phyloP scores from a whole-genome alignment of 345 rosid genomes.

The Corymbia maculata region DNA sequence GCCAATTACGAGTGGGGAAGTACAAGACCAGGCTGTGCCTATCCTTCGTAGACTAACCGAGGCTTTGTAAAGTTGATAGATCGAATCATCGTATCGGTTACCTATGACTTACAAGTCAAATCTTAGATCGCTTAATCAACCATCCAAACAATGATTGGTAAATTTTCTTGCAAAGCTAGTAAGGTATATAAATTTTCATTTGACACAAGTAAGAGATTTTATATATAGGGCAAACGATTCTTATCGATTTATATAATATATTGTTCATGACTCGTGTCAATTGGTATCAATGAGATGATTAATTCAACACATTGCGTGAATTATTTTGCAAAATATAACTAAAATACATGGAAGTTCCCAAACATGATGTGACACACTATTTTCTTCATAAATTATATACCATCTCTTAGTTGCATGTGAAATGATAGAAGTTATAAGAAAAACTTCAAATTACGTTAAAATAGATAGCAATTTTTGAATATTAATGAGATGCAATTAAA shows the following conservation, averaged over 20 bases:
- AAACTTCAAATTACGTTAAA: neutral
- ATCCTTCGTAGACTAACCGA: neutral
- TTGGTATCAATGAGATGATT: neutral
- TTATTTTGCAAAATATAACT: neutral
- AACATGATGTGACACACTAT: neutral
- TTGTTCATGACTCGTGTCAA: neutral
- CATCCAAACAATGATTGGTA: rapidly evolving
- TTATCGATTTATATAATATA: neutral
- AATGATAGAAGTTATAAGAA: neutral
- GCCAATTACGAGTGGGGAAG: neutral
- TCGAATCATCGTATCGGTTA: too few species aligned
- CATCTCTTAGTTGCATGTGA: neutral
- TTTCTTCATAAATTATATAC: neutral
- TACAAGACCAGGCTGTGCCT: neutral
- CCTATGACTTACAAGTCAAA: neutral
- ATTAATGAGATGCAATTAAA: neutral
- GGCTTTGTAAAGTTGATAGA: neutral
- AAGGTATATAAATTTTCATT: neutral
- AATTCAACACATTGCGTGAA: neutral
- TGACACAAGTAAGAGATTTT: neutral
- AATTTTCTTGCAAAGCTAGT: neutral
- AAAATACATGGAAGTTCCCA: neutral
- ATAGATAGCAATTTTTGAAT: neutral
- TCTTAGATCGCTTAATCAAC: neutral
- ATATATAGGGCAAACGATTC: neutral